A percentile compares a stretch with the other conserved stretches of the same genome.
phyloP scores from a whole-genome alignment of 208 protist genomes.

The Polymyxa betae region DNA sequence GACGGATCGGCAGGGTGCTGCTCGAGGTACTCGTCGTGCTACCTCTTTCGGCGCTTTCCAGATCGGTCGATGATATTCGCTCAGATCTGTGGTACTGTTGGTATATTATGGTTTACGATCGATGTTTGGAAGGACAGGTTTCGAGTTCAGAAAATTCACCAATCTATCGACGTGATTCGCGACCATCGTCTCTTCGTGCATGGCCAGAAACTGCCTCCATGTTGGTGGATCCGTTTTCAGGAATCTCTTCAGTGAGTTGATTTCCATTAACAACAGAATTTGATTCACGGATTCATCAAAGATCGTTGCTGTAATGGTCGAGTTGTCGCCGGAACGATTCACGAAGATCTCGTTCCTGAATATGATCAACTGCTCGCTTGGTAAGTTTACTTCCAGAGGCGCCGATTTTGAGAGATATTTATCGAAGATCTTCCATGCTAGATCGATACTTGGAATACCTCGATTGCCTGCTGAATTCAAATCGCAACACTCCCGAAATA shows the following conservation, averaged over 20 bases:
- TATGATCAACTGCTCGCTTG: neutral
- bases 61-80: too few relatives aligned
- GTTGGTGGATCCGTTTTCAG: neutral
- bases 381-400: neutral
- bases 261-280: neutral
- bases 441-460: neutral
- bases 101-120: too few relatives aligned
- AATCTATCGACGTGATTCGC: too few relatives aligned
- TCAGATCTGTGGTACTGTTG: too few relatives aligned
- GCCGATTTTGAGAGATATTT: neutral
- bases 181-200: too few relatives aligned
- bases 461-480: neutral
- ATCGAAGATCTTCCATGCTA: neutral
- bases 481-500: neutral
- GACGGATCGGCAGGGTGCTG: too few relatives aligned
- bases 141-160: too few relatives aligned
- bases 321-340: neutral
- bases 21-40: too few relatives aligned
- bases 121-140: too few relatives aligned
- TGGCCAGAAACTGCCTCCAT: too few relatives aligned
- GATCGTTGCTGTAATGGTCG: neutral
- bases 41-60: too few relatives aligned
- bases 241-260: neutral
- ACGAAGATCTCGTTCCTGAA: slow-evolving; percentile 5
- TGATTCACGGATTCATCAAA: neutral